Evolutionary conservation across 805 yeast species (phyloP), one percentile per base, ranked within the genome.

Genomic region (Candida pini): DNA sequence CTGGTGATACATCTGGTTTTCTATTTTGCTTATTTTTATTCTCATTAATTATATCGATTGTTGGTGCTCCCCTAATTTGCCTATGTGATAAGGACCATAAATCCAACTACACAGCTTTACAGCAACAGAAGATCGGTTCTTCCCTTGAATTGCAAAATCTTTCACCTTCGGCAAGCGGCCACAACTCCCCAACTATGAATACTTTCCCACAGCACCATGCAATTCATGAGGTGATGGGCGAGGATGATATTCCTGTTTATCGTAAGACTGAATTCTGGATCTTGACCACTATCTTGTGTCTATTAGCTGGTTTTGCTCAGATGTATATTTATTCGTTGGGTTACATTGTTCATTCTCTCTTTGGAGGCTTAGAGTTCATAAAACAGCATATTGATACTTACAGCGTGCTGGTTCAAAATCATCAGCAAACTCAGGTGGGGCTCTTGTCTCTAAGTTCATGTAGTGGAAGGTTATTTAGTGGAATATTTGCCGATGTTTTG

Each of bases 261-360:
- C 51, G 36, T 12, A 44, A 48, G 16, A 28, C 45, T 0, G 56
- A 60, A 13, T 82, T 77, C 48, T 69, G 84, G 69, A 51, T 65
- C 5, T 69, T 79, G 35, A 66, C 69, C 26, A 17, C 63, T 2
- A 56, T 74, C 13, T 60, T 79, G 20, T 75, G 86, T 1, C 43
- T 79, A 15, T 49, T 74, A 13, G 73, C 82, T 8, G 89, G 87
- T 0, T 53, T 76, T 36, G 82, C 88, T 18, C 90, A 82, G 47
- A 73, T 80, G 71, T 84, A 78, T 51, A 83, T 83, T 26, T 81
- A 77, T 45, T 74, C 85, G 0, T 74, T 82, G 25, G 94, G 94
- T 0, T 80, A 77, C 48, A 72, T 82, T 46, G 82, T 79, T 10
- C 63, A 64, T 33, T 73, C 82, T 0, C 56, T 76, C 25, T 48